These are phyloP conservation scores for Angophora floribunda DNA, from an alignment of 345 rosid genomes.

Conservation along the genomic window DNA sequence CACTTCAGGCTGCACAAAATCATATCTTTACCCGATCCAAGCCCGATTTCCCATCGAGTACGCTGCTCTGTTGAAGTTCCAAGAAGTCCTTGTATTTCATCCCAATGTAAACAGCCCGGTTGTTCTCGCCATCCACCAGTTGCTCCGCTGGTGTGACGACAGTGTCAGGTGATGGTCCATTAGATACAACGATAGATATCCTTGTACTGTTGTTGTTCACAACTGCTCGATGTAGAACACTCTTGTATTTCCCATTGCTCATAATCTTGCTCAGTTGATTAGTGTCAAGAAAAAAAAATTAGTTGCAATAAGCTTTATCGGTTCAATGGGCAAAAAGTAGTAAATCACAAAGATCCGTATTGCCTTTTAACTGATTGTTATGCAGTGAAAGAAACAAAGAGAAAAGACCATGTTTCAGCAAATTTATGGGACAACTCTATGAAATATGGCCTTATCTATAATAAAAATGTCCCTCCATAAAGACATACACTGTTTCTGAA, in stretches of 20 bases:
- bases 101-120: conserved; percentile 12
- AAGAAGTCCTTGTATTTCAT: conserved; percentile 26
- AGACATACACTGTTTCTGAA: not conserved
- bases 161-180: conserved; percentile 37
- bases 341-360: not conserved
- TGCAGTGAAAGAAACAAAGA: not conserved
- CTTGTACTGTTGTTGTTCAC: conserved; percentile 25
- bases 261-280: not conserved
- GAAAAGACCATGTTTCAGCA: not conserved
- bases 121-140: conserved; percentile 1
- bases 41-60: conserved; percentile 18
- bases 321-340: not conserved
- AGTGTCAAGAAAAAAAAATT: not conserved
- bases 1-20: not conserved
- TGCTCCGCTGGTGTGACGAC: conserved; percentile 21
- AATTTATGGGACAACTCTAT: not conserved
- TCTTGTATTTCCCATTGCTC: conserved; percentile 53
- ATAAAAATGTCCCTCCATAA: not conserved
- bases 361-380: not conserved
- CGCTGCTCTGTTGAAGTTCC: conserved; percentile 20
- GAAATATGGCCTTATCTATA: not conserved
- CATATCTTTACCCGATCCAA: conserved; percentile 13
- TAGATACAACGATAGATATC: conserved; percentile 16
- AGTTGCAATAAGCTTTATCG: not conserved
- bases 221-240: conserved; percentile 34